Evolutionary conservation across 768 basidiomycete species (phyloP).

Genomic region (Clavulina sp.): DNA sequence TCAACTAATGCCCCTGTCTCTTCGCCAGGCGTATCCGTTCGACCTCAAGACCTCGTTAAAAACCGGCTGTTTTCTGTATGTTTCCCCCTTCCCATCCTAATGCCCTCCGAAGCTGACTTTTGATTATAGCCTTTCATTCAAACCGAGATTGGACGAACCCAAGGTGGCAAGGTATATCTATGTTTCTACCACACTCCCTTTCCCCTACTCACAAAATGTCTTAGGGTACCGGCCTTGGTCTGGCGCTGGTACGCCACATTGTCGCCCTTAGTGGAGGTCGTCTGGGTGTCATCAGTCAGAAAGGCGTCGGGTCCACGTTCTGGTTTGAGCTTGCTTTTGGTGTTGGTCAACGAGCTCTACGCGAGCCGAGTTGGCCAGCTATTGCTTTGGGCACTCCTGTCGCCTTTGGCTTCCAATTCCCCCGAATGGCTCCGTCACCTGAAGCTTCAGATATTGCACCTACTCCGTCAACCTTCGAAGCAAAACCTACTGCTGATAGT

Average conservation of each 20-base stretch:
- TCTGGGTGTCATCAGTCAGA: conserved; percentile 21
- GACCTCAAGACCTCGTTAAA: conserved; percentile 21
- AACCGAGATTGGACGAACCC: conserved; percentile 26
- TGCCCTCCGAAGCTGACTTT: neutral
- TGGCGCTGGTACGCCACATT: conserved; percentile 27
- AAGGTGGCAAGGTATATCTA: conserved; percentile 21
- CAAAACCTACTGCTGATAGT: no score
- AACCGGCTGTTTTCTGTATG: conserved; percentile 14
- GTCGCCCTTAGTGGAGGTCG: conserved; percentile 25
- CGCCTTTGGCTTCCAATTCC: neutral
- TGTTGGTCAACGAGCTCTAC: conserved; percentile 12
- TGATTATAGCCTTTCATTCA: conserved; percentile 19
- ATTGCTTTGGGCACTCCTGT: neutral
- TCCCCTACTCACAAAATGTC: neutral
- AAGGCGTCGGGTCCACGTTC: conserved; percentile 14
- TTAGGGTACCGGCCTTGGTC: conserved; percentile 24
- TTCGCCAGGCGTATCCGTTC: conserved; percentile 20
- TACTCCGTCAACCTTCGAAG: neutral
- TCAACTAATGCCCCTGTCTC: no score
- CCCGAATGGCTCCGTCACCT: neutral
- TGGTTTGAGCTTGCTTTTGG: conserved; percentile 14
- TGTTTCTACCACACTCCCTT: neutral
- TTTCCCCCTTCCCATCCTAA: neutral
- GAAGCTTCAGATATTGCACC: neutral
- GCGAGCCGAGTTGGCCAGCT: neutral